Evolutionary conservation across 1,284 basidiomycete genomes (phyloP), one percentile per base, ranked within the genome.

Genomic region (Chalciporus sp.): DNA sequence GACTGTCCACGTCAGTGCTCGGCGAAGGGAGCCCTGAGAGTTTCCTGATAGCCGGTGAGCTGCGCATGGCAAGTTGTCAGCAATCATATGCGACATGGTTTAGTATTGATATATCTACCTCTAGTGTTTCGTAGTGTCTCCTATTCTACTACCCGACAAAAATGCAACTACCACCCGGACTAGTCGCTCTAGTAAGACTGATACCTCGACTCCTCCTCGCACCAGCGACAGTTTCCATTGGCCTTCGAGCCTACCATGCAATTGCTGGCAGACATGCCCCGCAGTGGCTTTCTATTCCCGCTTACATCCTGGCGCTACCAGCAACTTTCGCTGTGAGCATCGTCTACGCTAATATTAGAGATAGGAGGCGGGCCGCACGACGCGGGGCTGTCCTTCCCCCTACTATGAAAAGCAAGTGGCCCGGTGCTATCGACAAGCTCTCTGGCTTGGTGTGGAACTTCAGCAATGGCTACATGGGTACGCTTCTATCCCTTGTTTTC

Each of bases 331-430:
- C 58, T 1, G 39, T 63, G 2, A 59, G 58, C 11, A 43, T 73
- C 1, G 23, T 58, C 3, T 69, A 59, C 41, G 40, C 51, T 19
- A 59, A 69, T 2, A 56, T 64, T 19, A 56, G 49, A 17, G 51
- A 72, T 8, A 56, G 56, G 14, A 58, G 62, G 12, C 59, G 64
- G 28, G 74, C 75, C 4, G 62, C 66, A 5, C 58, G 59, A 12
- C 56, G 49, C 7, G 75, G 74, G 4, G 74, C 76, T 10, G 62
- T 69, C 5, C 49, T 71, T 1, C 60, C 69, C 0, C 71, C 70
- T 1, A 49, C 41, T 11, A 53, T 72, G 19, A 49, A 63, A 3
- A 68, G 66, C 28, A 68, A 51, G 10, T 69, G 59, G 55, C 73
- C 71, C 1, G 72, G 69, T 7, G 65, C 63, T 5, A 17, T 77